phyloP scores from a whole-genome alignment of 1,139 yeast genomes.

The Yamadazyma kanchanaburiensis region DNA sequence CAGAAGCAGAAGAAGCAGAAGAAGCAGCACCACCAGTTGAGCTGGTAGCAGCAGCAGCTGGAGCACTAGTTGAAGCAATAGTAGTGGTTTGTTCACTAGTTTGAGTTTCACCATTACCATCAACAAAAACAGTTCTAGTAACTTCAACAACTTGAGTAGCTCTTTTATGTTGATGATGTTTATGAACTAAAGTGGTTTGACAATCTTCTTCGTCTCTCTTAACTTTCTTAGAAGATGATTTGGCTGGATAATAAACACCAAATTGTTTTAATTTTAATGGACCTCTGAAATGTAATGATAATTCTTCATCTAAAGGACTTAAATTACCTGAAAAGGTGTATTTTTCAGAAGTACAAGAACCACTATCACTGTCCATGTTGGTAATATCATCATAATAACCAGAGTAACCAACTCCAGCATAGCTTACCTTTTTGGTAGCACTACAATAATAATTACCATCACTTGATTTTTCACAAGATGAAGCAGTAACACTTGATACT shows the following conservation, averaged over 20 bases:
- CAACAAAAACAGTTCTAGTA: conserved; percentile 70
- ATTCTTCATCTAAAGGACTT: conserved; percentile 66
- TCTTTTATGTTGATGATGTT: conserved; percentile 62
- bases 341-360: conserved; percentile 52
- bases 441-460: conserved; percentile 84
- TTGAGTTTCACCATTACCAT: conserved; percentile 51
- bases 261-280: conserved; percentile 62
- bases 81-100: conserved; percentile 25
- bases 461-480: conserved; percentile 27
- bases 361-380: conserved; percentile 42
- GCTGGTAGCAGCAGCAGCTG: conserved; percentile 25
- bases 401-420: conserved; percentile 63
- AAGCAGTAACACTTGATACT: conserved; percentile 13
- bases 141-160: conserved; percentile 64
- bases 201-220: conserved; percentile 33
- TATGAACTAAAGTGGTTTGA: conserved; percentile 39
- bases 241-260: conserved; percentile 56
- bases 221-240: conserved; percentile 21
- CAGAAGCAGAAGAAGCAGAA: conserved; percentile 19
- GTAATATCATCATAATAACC: conserved; percentile 65
- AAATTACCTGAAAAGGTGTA: conserved; percentile 55
- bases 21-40: conserved; percentile 33
- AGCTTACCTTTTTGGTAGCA: conserved; percentile 63
- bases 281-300: conserved; percentile 82
- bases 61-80: conserved; percentile 18